A percentile compares a stretch with the other conserved stretches of the same genome.
Conservation (phyloP, 1,139 yeast genomes). For the Saccharomycopsis hybrid region DNA sequence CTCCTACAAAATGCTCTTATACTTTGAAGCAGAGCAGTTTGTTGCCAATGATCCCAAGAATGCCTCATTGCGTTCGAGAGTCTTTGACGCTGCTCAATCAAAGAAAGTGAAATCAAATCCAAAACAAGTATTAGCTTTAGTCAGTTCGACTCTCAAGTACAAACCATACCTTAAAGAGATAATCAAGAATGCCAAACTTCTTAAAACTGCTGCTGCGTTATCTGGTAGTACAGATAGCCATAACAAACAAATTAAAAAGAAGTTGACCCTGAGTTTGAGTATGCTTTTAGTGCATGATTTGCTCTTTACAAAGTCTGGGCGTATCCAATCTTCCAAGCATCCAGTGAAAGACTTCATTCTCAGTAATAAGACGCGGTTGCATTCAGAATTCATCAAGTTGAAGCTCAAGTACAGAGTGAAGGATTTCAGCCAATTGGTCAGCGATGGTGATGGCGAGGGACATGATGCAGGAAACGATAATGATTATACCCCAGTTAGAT, state of each 20-base stretch:
- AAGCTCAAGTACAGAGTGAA: slow-evolving; percentile 62
- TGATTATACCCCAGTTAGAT: slow-evolving; percentile 78
- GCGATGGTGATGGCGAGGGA: slow-evolving; percentile 33
- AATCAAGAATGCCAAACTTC: slow-evolving; percentile 57
- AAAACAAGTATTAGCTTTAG: slow-evolving; percentile 79
- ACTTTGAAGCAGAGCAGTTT: slow-evolving; percentile 20
- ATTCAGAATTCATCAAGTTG: slow-evolving; percentile 74
- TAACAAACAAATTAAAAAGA: slow-evolving; percentile 38
- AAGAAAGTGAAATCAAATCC: slow-evolving; percentile 53
- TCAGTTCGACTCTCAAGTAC: slow-evolving; percentile 68
- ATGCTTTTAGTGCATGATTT: slow-evolving; percentile 74
- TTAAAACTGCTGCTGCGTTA: no score
- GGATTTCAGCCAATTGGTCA: slow-evolving; percentile 42
- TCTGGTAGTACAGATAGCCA: no score
- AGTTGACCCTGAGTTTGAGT: slow-evolving; percentile 44
- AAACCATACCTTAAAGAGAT: slow-evolving; percentile 55
- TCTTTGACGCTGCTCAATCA: slow-evolving; percentile 49
- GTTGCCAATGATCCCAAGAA: slow-evolving; percentile 12
- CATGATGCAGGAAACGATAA: no score
- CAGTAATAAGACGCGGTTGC: slow-evolving; percentile 69
- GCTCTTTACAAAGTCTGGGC: slow-evolving; percentile 64
- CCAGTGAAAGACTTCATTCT: slow-evolving; percentile 78
- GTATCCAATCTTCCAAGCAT: slow-evolving; percentile 87
- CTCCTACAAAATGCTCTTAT: slow-evolving; percentile 21
- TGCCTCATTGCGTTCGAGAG: slow-evolving; percentile 62